Percentiles rank a stretch among this genome's conserved stretches.
These are phyloP conservation scores for Colletotrichum sp. DNA, from an alignment of 2,329 filamentous ascomycete genomes.

Conservation along the genomic window DNA sequence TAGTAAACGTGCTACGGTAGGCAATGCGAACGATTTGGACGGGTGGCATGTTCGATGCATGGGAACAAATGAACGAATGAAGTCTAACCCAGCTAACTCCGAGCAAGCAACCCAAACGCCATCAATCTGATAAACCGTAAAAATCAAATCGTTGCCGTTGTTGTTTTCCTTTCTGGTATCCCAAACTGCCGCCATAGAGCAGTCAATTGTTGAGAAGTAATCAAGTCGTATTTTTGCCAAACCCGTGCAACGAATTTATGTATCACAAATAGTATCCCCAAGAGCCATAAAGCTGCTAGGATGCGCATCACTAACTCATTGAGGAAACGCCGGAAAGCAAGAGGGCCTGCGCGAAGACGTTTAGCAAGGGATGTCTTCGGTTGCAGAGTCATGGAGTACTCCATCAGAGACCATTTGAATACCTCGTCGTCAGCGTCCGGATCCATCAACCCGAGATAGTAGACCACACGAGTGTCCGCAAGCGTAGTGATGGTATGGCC, in stretches of 20 bases:
- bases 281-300: background rate
- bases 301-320: background rate
- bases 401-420: slow-evolving; percentile 21
- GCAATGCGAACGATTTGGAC: background rate
- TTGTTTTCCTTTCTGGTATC: background rate
- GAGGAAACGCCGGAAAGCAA: background rate
- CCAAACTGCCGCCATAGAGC: background rate
- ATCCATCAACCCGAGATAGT: slow-evolving; percentile 29
- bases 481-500: slow-evolving; percentile 24
- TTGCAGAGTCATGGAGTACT: slow-evolving; percentile 15
- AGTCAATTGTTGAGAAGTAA: background rate
- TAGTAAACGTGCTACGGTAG: background rate
- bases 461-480: slow-evolving; percentile 31
- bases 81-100: background rate
- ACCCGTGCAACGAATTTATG: background rate
- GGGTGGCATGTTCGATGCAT: background rate
- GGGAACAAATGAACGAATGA: background rate
- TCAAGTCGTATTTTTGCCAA: background rate
- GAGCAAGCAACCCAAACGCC: background rate
- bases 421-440: slow-evolving; percentile 25
- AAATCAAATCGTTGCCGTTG: background rate
- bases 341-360: background rate
- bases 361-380: background rate
- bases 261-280: background rate
- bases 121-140: background rate